Evolutionary conservation across 2,329 filamentous ascomycete species (phyloP), one percentile per base, ranked within the genome.

Genomic region (Talaromyces sp.): DNA sequence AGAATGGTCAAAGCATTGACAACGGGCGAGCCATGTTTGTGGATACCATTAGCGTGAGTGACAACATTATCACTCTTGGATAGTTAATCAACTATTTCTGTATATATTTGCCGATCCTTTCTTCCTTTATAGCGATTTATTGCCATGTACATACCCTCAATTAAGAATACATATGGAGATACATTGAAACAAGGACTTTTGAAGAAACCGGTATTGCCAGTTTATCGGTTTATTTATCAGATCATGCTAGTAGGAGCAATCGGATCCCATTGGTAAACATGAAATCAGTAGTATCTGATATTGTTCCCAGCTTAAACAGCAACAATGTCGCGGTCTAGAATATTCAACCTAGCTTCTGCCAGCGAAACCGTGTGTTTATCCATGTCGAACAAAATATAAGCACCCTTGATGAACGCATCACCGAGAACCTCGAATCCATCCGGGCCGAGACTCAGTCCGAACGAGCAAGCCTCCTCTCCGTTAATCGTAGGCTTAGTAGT

Each of bases 21-120:
- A 39, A 67, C 30, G 68, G 66, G 22, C 60, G 60, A 11, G 66
- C 66, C 2, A 66, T 70, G 59, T 70, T 66, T 57, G 64, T 65
- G 39, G 65, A 63, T 33, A 59, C 64, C 22, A 65, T 70, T 36
- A 22, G 47, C n/a, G 25, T 55, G 17, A 47, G 30, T 27, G 39
- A 55, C 32, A 44, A 62, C 30, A 53, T 62, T 4, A 51, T 62
- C n/a, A 62, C 60, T n/a, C 55, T 62, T 30, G 25, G 28, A 19
- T 53, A 53, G 17, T 53, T 28, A 1, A 4, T 15, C 3, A 27
- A 6, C 44, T 13, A 25, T 39, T 7, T 39, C 7, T 47, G 44
- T 47, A 47, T 25, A 47, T 47, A 39, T 6, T 39, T 15, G 36
- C 13, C 36, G 3, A 47, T 22, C 33, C 15, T 47, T 47, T 47